These are phyloP conservation scores for Alectoria sarmentosa DNA, from an alignment of 495 filamentous ascomycete genomes.

Conservation along the genomic window DNA sequence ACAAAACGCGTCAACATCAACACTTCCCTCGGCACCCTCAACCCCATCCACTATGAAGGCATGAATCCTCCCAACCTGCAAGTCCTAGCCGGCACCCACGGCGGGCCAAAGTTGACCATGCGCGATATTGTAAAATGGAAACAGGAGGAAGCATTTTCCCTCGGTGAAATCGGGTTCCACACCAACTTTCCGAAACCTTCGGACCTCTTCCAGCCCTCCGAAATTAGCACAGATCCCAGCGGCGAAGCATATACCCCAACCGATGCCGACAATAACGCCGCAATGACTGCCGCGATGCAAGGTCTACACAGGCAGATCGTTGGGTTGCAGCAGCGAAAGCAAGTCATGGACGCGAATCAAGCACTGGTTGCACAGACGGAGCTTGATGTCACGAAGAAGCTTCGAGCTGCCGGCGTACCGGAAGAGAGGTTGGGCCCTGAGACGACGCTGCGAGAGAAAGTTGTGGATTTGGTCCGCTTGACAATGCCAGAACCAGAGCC, in stretches of 20 bases:
- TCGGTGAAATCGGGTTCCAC: slow-evolving; percentile 11
- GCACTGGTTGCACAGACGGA: neutral
- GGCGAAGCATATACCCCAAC: no score
- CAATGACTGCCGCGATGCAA: neutral
- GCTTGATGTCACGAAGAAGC: neutral
- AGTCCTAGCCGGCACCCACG: neutral
- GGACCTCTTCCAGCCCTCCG: slow-evolving; percentile 1
- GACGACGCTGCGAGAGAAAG: neutral
- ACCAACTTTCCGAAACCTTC: slow-evolving; percentile 9
- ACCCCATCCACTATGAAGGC: neutral
- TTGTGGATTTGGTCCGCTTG: slow-evolving; percentile 9
- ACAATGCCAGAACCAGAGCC: neutral
- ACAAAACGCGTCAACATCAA: neutral
- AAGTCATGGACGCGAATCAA: neutral
- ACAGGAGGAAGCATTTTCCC: neutral
- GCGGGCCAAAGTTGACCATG: neutral
- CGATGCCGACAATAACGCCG: neutral
- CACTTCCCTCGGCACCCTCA: neutral
- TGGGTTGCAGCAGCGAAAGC: neutral
- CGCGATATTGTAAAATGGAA: neutral
- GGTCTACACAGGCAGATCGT: neutral
- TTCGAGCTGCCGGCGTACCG: neutral
- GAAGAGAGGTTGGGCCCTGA: neutral
- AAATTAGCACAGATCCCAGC: no score
- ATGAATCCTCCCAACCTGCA: neutral